Evolutionary conservation across 2,329 filamentous ascomycete species (phyloP).

Genomic region (Colletotrichum somersetense): DNA sequence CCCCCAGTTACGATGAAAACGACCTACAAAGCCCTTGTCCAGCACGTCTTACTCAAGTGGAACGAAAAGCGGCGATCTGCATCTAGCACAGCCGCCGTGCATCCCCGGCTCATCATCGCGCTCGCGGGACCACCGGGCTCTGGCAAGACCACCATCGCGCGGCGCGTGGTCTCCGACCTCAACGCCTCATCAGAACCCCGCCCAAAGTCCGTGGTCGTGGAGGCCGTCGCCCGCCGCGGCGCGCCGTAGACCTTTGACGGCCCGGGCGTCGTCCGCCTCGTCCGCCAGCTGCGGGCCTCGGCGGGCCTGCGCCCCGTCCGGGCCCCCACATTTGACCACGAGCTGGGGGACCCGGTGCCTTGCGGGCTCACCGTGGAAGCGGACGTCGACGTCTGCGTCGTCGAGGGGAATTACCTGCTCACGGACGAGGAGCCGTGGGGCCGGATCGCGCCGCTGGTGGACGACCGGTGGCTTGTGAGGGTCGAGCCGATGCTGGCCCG

Average conservation of each 20-base stretch:
- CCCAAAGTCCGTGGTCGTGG: slow-evolving; percentile 22
- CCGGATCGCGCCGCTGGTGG: slow-evolving; percentile 57
- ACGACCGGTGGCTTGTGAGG: slow-evolving; percentile 55
- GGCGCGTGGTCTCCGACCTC: slow-evolving; percentile 42
- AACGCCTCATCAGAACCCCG: slow-evolving; percentile 12
- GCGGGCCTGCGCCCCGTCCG: slow-evolving; percentile 42
- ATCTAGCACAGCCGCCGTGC: background rate
- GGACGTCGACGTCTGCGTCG: slow-evolving; percentile 48
- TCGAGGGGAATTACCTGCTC: slow-evolving; percentile 65
- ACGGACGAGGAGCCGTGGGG: slow-evolving; percentile 61
- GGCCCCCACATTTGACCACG: slow-evolving; percentile 64
- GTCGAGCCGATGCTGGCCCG: slow-evolving; percentile 44
- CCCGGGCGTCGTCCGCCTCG: slow-evolving; percentile 43
- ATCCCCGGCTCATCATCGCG: slow-evolving; percentile 46
- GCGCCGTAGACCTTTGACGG: slow-evolving; percentile 51
- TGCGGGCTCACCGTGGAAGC: slow-evolving; percentile 14
- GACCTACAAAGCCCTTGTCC: slow-evolving; percentile 45
- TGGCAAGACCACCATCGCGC: slow-evolving; percentile 48
- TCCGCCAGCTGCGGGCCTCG: slow-evolving; percentile 43
- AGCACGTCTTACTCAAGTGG: slow-evolving; percentile 45
- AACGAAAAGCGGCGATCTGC: slow-evolving; percentile 31
- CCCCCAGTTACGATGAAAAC: slow-evolving; percentile 43
- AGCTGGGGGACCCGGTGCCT: slow-evolving; percentile 59
- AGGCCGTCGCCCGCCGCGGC: slow-evolving; percentile 48
- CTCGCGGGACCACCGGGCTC: slow-evolving; percentile 51